Base-by-base conservation (phyloP, 371 early-diverging fungal genomes). In the Nematocida parisii region DNA sequence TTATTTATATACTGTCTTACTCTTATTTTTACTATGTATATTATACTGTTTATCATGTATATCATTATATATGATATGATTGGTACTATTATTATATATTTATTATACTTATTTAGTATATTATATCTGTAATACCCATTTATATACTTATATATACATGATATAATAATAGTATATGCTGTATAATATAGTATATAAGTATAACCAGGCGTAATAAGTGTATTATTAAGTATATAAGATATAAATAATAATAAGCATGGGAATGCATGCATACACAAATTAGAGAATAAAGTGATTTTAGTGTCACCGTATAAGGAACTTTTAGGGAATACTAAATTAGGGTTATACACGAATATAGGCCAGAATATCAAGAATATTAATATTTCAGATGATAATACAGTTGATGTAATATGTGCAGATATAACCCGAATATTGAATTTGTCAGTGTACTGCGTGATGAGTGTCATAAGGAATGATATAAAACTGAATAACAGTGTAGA, bases 201-300 rank as follows among this genome's bases (percentile, higher is more conserved):
- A n/a, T 33, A 15, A 0, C 0, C 9, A 6, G 64, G 64, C 4
- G 22, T 13, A 27, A 9, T 11, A 15, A 39, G 7, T 6, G 20
- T 15, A 22, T 13, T 15, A 44, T 64, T 27, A 15, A 39, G 9
- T 13, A 44, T 44, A 22, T 64, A 64, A 9, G 64, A 33, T 11
- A 18, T 27, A 33, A 64, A 45, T 42, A 64, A 42, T 9, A 64
- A 20, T 13, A 64, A 2, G 2, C 42, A 15, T 15, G 64, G 64
- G 11, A 64, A 27, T 15, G 42, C 64, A 45, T 64, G 64, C 64
- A 64, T 64, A 42, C 64, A 64, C 42, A 64, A 13, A 45, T 64
- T 64, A 15, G 40, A 6, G 13, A 64, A 45, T 22, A 64, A 15
- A 15, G 20, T 15, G 0, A 64, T 45, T 40, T 40, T 64, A 22